phyloP scores from a whole-genome alignment of 2,329 filamentous ascomycete genomes.

The Colletotrichum filicis region DNA sequence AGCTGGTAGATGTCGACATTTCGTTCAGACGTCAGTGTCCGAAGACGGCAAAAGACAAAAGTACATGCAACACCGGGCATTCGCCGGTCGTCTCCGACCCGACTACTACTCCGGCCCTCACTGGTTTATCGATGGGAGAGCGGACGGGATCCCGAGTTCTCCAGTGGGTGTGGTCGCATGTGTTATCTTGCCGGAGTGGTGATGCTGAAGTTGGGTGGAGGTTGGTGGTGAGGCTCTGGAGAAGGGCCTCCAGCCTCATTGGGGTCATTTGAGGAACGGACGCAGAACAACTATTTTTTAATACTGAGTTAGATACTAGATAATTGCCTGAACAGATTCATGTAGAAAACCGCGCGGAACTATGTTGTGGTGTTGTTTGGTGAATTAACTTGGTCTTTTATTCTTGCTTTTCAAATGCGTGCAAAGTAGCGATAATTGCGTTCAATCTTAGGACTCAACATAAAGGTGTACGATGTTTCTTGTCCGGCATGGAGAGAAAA shows the following conservation, averaged over 20 bases:
- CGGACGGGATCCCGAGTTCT: background rate
- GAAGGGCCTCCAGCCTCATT: background rate
- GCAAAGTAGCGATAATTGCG: too few relatives aligned
- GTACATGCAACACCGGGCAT: background rate
- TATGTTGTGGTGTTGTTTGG: background rate
- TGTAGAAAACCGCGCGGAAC: background rate
- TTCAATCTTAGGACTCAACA: fast-evolving
- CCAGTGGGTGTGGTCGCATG: background rate
- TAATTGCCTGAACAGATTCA: fast-evolving
- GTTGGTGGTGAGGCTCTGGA: background rate
- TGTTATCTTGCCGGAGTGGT: background rate
- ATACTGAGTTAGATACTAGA: background rate
- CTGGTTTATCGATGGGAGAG: background rate
- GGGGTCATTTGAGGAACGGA: background rate
- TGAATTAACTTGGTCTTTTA: background rate
- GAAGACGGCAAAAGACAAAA: background rate
- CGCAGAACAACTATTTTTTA: background rate
- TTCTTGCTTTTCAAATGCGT: background rate
- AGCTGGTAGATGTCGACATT: conserved; percentile 1
- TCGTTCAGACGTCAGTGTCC: background rate
- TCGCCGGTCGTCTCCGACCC: background rate
- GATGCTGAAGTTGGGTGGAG: background rate
- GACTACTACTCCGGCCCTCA: background rate
- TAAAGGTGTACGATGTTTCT: fast-evolving
- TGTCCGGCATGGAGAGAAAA: fast-evolving